Base-by-base conservation (phyloP, 1,284 basidiomycete species). In the Cystobasidium pallidum region DNA sequence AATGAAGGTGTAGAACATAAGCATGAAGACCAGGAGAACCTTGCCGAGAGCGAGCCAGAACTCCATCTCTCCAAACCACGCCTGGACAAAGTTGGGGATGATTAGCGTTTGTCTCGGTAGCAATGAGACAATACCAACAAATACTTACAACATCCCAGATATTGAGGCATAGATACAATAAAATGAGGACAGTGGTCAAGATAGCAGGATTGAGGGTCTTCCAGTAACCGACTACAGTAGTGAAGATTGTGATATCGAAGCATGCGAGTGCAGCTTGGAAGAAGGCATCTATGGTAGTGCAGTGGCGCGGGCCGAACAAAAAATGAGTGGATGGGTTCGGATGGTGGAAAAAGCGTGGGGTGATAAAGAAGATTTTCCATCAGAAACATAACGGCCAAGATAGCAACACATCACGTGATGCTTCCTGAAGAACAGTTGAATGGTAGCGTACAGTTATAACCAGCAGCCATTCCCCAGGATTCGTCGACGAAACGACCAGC, bases 1-100 rank as follows among this genome's bases (percentile, higher is more conserved):
- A 54, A 80, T 73, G 43, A 80, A 70, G 13, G 79, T 80, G 74
- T 75, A 80, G 34, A 78, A 51, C 24, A 75, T 73, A 30, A 79
- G 72, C 19, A 77, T 76, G 41, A 79, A 32, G 30, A 78, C 76
- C n/a, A 80, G 75, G 66, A 79, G 36, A 45, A 80, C 57, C 66
- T 80, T 80, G 58, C 78, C 75, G 6, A 78, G 59, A 21, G 76
- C 74, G 36, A 79, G 74, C 79, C 79, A 81, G 74, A 80, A 80
- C 70, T 79, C 78, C 75, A 63, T 76, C 74, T 72, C 55, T 45
- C 64, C 68, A 59, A 73, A 75, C 26, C 55, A 34, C 26, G 36
- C 24, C n/a, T 47, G 28, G 13, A n/a, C n/a, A n/a, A n/a, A n/a
- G n/a, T n/a, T n/a, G n/a, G n/a, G n/a, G n/a, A n/a, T n/a, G n/a